Conservation (phyloP, 305 asterid species). For the Fraxinus baroniana region DNA sequence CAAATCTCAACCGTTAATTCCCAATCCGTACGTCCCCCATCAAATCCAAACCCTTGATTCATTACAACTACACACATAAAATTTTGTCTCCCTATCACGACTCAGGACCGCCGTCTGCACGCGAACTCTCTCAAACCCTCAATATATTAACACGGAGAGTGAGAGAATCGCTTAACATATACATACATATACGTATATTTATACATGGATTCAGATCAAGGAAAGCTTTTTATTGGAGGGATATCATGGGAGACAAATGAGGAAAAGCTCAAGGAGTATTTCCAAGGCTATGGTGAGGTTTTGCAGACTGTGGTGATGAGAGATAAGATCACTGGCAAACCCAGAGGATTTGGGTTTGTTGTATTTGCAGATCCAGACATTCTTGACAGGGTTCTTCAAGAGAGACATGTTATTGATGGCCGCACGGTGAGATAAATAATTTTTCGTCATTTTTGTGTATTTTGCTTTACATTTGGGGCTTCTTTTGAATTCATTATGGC, state of each 20-base stretch:
- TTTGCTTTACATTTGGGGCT: neutral
- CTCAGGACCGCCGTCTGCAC: neutral
- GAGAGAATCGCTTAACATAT: neutral
- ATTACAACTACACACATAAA: neutral
- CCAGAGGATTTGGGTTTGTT: constrained; percentile 87
- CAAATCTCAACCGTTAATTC: neutral
- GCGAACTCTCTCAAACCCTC: neutral
- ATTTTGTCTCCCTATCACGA: neutral
- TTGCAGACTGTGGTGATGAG: constrained; percentile 79
- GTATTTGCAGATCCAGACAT: constrained; percentile 78
- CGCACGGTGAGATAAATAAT: constrained; percentile 54
- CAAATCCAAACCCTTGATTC: neutral
- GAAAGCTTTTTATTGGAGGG: constrained; percentile 87
- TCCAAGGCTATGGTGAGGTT: constrained; percentile 69
- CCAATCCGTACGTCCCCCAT: neutral
- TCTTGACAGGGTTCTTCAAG: constrained; percentile 80
- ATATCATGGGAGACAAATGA: constrained; percentile 87
- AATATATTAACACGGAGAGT: neutral
- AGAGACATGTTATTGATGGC: constrained; percentile 77
- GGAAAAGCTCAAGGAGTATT: constrained; percentile 77
- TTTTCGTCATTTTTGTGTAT: neutral
- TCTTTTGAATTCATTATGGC: neutral
- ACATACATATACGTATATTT: constrained; percentile 20
- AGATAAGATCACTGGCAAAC: constrained; percentile 69
- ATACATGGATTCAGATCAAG: constrained; percentile 80